Base-by-base conservation (phyloP, 192 early-diverging fungal species). In the Entomortierella chlamydospora region DNA sequence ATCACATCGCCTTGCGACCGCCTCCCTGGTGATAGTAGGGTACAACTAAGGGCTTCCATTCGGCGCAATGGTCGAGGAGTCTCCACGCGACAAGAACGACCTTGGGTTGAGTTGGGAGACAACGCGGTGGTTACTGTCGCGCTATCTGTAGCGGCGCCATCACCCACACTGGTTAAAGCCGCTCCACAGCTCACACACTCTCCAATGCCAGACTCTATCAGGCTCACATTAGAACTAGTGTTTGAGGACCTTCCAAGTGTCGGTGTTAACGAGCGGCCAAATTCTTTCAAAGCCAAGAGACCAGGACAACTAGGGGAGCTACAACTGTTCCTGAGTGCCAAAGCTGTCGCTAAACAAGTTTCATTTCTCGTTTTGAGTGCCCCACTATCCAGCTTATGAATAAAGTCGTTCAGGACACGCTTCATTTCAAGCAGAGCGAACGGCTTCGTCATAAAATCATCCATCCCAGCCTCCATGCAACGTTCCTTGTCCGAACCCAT, bases 381-480 rank as follows among this genome's bases (percentile, higher is more conserved):
- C 0, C 76, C 76, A 17, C 50, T 61, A 7, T 59, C 41, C 62
- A 57, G 45, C 17, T 43, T 57, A 17, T 15, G 25, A 2, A 70
- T 66, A 20, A 39, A 79, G 26, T 70, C 76, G 28, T 54, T 70
- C 37, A 79, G 22, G 37, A 59, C 76, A 2, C 76, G 68, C 43
- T 83, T 83, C 86, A 88, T 85, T 39, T 88, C 86, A 61, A 81
- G 42, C 58, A 83, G 63, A 2, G 78, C 85, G 57, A 88, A 86
- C 0, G 87, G 87, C 39, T 88, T 88, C 23, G 76, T 81, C 50
- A 88, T 86, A 37, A 83, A 88, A 31, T 86, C 87, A 33, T 88
- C 84, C 87, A 88, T 86, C 2, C 87, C 87, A 0, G 87, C 87
- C 22, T 85, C 83, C 56, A 86, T 85, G 52, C 87, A 88, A 1